Evolutionary conservation across 495 filamentous ascomycete genomes (phyloP).

Genomic region (Penicillium malachiteum): DNA sequence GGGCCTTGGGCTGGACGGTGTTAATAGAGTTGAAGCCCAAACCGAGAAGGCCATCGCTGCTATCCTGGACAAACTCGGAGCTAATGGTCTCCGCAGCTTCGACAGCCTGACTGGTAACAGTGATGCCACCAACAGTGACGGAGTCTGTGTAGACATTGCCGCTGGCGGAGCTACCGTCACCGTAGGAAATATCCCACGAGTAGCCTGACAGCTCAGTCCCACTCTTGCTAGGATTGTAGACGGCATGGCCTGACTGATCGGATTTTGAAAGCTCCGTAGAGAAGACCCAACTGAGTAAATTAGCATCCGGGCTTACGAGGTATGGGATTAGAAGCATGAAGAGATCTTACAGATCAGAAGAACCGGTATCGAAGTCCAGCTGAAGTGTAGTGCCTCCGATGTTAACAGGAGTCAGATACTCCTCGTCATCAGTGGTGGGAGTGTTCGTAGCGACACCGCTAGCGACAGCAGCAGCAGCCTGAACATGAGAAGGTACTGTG

Average conservation of each 20-base stretch:
- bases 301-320: not conserved
- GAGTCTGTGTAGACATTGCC: conserved; percentile 67
- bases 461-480: conserved; percentile 25
- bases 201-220: conserved; percentile 47
- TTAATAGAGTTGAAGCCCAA: conserved; percentile 70
- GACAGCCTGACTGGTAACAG: conserved; percentile 60
- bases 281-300: conserved; percentile 45
- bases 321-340: not conserved
- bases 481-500: conserved; percentile 36
- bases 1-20: conserved; percentile 54
- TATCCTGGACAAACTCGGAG: conserved; percentile 55
- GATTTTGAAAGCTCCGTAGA: conserved; percentile 41
- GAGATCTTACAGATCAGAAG: conserved; percentile 62
- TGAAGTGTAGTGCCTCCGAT: conserved; percentile 61
- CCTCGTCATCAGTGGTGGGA: conserved; percentile 55
- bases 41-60: conserved; percentile 69
- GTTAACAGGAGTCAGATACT: conserved; percentile 64
- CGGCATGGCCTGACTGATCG: conserved; percentile 54
- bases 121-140: conserved; percentile 64
- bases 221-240: conserved; percentile 54
- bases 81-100: conserved; percentile 64
- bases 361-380: conserved; percentile 72
- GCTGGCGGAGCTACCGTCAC: conserved; percentile 62
- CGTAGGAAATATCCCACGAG: conserved; percentile 67
- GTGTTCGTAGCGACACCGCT: conserved; percentile 47